Conservation (phyloP, 768 basidiomycete species). For the Phaeolepiota aurea region DNA sequence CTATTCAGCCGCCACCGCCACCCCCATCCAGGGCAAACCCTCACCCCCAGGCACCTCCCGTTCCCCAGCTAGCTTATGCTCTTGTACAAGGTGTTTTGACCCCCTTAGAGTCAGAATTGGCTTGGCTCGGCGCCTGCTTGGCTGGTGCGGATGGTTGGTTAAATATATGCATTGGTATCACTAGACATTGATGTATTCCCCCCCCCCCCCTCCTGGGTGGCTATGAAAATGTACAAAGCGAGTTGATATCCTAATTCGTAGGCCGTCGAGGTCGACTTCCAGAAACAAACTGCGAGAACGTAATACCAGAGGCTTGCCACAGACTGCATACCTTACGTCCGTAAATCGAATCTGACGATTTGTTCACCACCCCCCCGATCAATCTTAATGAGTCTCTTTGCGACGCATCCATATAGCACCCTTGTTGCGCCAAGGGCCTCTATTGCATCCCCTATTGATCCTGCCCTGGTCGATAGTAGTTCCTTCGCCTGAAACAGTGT, state of each 20-base stretch:
- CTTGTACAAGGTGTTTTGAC: slow-evolving; percentile 79
- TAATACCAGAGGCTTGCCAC: too few relatives aligned
- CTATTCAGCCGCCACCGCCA: slow-evolving; percentile 33
- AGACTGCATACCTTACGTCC: too few relatives aligned
- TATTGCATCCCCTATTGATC: slow-evolving; percentile 19
- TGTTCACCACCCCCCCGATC: slow-evolving; percentile 72
- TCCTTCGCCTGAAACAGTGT: slow-evolving; percentile 58
- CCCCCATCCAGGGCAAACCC: slow-evolving; percentile 33
- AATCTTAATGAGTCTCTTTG: slow-evolving; percentile 70
- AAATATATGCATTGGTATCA: slow-evolving; percentile 73
- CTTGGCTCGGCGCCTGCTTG: slow-evolving; percentile 90
- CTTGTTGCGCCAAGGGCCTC: slow-evolving; percentile 39
- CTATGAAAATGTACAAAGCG: too few relatives aligned
- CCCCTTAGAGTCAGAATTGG: slow-evolving; percentile 84
- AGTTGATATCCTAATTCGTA: too few relatives aligned
- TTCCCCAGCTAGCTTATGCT: slow-evolving; percentile 59
- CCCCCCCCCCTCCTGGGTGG: too few relatives aligned
- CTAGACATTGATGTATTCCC: slow-evolving; percentile 13
- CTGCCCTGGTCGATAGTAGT: slow-evolving; percentile 36
- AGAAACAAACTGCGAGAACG: too few relatives aligned
- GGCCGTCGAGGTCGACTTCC: too few relatives aligned
- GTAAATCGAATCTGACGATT: slow-evolving; percentile 61
- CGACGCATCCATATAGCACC: slow-evolving; percentile 72
- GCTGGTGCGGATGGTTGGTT: slow-evolving; percentile 95
- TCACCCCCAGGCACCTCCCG: slow-evolving; percentile 22